Conservation (phyloP, 140 eudicot genomes). For the Oenanthe javanica region DNA sequence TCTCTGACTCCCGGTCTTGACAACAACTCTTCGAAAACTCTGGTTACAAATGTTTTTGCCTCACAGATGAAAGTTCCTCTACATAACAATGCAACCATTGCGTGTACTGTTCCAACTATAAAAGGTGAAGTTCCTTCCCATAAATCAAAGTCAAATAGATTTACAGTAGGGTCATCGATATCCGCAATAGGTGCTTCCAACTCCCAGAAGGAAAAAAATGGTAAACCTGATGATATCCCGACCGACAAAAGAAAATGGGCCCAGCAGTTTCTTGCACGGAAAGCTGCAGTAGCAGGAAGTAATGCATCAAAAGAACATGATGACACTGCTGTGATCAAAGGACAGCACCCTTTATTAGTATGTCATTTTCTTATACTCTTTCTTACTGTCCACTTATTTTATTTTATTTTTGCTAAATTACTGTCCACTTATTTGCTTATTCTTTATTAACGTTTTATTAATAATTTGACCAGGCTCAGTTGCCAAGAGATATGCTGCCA, state of each 20-base stretch:
- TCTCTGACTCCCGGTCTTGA: neutral
- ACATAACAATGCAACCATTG: constrained; percentile 20
- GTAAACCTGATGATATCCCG: constrained; percentile 32
- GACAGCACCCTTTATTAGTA: constrained; percentile 75
- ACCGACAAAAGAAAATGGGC: constrained; percentile 88
- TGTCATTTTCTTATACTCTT: constrained; percentile 16
- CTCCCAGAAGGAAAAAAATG: constrained; percentile 31
- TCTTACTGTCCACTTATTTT: neutral
- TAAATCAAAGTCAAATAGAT: constrained; percentile 27
- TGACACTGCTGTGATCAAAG: constrained; percentile 58
- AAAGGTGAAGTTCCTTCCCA: constrained; percentile 35
- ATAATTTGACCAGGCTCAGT: constrained; percentile 60
- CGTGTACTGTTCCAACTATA: constrained; percentile 19
- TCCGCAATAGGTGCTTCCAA: constrained; percentile 27
- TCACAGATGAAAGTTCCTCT: constrained; percentile 22
- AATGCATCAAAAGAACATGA: constrained; percentile 40
- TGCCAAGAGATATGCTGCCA: constrained; percentile 85
- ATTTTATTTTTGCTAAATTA: neutral
- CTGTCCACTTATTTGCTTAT: neutral
- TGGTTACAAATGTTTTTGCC: constrained; percentile 3
- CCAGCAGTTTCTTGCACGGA: constrained; percentile 80
- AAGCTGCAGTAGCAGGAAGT: constrained; percentile 50
- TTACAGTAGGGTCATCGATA: constrained; percentile 21
- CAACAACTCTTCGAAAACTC: constrained; percentile 5
- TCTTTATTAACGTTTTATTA: neutral